phyloP scores from a whole-genome alignment of 306 rosid species.

The Lotus japonicus region DNA sequence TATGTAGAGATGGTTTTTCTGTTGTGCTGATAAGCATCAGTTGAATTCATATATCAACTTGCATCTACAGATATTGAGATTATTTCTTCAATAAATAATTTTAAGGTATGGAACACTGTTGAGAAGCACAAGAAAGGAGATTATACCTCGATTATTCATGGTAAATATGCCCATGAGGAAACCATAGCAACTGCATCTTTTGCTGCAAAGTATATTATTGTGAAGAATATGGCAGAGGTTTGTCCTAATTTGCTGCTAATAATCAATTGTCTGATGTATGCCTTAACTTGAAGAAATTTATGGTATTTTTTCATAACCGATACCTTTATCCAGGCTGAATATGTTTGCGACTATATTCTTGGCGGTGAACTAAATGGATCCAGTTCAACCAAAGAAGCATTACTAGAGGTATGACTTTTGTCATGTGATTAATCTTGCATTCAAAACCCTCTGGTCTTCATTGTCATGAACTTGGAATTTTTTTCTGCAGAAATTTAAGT shows the following conservation, averaged over 20 bases:
- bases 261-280: neutral
- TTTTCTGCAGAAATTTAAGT: slow-evolving; percentile 73
- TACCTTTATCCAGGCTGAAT: slow-evolving; percentile 57
- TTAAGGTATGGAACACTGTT: slow-evolving; percentile 84
- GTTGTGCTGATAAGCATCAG: neutral
- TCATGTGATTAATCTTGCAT: slow-evolving; percentile 4
- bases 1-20: neutral
- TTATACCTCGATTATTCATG: slow-evolving; percentile 86
- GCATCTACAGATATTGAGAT: slow-evolving; percentile 18
- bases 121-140: slow-evolving; percentile 96
- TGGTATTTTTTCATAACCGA: neutral
- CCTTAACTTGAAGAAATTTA: neutral
- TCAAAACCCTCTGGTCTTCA: neutral
- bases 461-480: slow-evolving; percentile 13
- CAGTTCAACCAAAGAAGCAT: slow-evolving; percentile 80
- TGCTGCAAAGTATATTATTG: slow-evolving; percentile 81
- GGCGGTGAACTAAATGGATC: slow-evolving; percentile 85
- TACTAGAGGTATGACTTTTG: slow-evolving; percentile 52
- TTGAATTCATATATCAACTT: slow-evolving; percentile 5
- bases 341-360: slow-evolving; percentile 90
- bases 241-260: slow-evolving; percentile 21
- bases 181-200: slow-evolving; percentile 96
- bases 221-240: slow-evolving; percentile 89
- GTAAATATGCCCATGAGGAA: slow-evolving; percentile 91
- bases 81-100: slow-evolving; percentile 21